These are phyloP conservation scores for Polysphondylium violaceum DNA, from an alignment of 78 protist species.

Conservation along the genomic window DNA sequence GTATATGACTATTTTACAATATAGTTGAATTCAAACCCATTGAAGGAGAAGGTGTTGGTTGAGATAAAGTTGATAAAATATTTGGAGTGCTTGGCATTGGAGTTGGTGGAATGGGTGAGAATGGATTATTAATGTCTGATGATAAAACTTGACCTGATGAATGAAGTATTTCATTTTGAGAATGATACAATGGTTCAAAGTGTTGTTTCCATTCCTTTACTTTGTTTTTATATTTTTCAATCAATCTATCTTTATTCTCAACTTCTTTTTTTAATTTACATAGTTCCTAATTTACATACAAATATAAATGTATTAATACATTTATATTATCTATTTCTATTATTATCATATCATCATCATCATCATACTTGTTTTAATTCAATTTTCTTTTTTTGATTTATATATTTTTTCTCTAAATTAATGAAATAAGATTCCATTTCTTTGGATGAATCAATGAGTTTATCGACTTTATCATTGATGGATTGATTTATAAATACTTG, in stretches of 20 bases:
- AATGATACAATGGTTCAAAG: slow-evolving; percentile 57
- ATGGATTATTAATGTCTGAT: slow-evolving; percentile 9
- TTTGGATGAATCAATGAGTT: neutral
- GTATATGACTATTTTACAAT: neutral
- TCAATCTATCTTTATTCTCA: slow-evolving; percentile 48
- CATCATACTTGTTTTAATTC: slow-evolving; percentile 51
- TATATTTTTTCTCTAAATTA: slow-evolving; percentile 16
- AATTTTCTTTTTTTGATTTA: slow-evolving; percentile 10
- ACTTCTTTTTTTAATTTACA: slow-evolving; percentile 37
- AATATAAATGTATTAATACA: neutral
- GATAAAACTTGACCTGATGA: slow-evolving; percentile 43
- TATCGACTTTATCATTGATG: neutral
- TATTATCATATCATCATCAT: neutral
- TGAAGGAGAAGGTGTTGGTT: slow-evolving; percentile 39
- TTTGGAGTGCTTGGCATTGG: slow-evolving; percentile 73
- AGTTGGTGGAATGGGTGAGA: slow-evolving; percentile 46
- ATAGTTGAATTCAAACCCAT: slow-evolving; percentile 20
- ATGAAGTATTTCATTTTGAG: slow-evolving; percentile 45
- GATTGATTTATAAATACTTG: neutral
- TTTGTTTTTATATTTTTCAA: slow-evolving; percentile 49
- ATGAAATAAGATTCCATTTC: slow-evolving; percentile 29
- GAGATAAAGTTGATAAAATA: slow-evolving; percentile 52
- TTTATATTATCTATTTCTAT: neutral
- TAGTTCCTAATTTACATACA: slow-evolving; percentile 10
- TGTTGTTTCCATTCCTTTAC: slow-evolving; percentile 74